These are phyloP conservation scores for Petunia axillaris DNA, from an alignment of 257 asterid species.

Conservation along the genomic window DNA sequence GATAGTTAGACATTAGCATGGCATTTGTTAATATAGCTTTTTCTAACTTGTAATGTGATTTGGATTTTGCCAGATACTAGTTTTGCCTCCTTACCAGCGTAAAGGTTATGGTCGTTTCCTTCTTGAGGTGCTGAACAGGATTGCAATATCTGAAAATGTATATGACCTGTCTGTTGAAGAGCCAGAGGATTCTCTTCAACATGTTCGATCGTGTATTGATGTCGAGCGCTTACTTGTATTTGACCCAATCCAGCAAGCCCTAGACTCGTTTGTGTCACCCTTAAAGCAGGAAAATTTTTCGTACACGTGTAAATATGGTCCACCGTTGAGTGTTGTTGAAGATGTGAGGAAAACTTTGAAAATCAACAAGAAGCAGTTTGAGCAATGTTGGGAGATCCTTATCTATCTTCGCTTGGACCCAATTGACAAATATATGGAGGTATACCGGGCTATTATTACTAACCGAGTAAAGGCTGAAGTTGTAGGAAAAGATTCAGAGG, in stretches of 20 bases:
- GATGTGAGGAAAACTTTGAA: slow-evolving; percentile 68
- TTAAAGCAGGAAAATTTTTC: slow-evolving; percentile 61
- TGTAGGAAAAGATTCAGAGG: slow-evolving; percentile 74
- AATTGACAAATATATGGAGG: slow-evolving; percentile 57
- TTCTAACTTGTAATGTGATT: slow-evolving; percentile 12
- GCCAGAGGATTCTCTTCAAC: slow-evolving; percentile 89
- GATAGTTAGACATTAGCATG: neutral
- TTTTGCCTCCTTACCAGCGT: slow-evolving; percentile 82
- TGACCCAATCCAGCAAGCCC: slow-evolving; percentile 58
- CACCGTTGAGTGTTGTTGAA: slow-evolving; percentile 58
- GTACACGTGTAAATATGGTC: slow-evolving; percentile 44
- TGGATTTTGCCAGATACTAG: slow-evolving; percentile 61
- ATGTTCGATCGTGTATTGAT: slow-evolving; percentile 77
- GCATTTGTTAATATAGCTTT: neutral
- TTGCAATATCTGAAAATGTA: slow-evolving; percentile 68
- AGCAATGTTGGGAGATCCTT: slow-evolving; percentile 95
- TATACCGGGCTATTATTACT: slow-evolving; percentile 49
- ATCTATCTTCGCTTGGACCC: slow-evolving; percentile 66
- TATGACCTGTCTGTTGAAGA: slow-evolving; percentile 90
- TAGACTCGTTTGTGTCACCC: slow-evolving; percentile 47
- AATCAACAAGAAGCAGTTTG: slow-evolving; percentile 81
- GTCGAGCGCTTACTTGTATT: slow-evolving; percentile 72
- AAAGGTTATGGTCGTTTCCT: slow-evolving; percentile 81
- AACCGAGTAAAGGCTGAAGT: slow-evolving; percentile 73
- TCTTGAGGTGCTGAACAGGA: slow-evolving; percentile 62